Base-by-base conservation (phyloP, 2,329 filamentous ascomycete genomes). In the Talaromyces funiculosus region DNA sequence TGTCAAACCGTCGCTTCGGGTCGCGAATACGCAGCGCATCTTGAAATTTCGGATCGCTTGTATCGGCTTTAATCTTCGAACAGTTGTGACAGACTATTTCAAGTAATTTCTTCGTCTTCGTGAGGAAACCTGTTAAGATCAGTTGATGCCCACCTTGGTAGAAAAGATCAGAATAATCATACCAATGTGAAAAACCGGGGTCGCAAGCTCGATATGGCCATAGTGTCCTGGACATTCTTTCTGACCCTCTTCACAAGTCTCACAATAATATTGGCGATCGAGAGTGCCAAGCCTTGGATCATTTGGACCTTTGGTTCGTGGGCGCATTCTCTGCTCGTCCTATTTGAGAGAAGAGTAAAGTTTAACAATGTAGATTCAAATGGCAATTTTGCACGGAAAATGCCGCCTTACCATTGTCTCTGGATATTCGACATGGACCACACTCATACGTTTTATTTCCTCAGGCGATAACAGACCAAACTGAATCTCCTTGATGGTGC, bases 61-160 rank as follows among this genome's bases (percentile, higher is more conserved):
- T 90, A 85, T 97, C 92, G 79, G 92, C 89, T 82, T 96, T 86
- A 73, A 97, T 90, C 82, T 94, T 96, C 80, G 92, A 93, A 83
- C 95, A 99, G 78, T 95, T 97, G 81, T 96, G 92, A 84, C 95
- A 99, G 77, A 99, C 92, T 69, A 92, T 94, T 84, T 99, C 95
- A 76, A 99, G 82, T 70, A 99, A 86, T 83, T 97, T 99, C 84
- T 99, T 99, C 79, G 96, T 92, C 82, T 97, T 97, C 77, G 90
- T 95, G 80, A 99, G 89, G 78, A 97, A 99, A 71, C 94, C 94
- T 81, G 49, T 29, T 82, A 80, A 69, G 42, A 53, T 59, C 43
- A 59, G 45, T 37, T 10, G 45, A 33, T 51, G 45, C 7, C 1
- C 8, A 9, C 12, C 18, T 35, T 47, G 29, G 16, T 56, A 43